Evolutionary conservation across 2,329 filamentous ascomycete species (phyloP).

Genomic region (Penicillium sp.): DNA sequence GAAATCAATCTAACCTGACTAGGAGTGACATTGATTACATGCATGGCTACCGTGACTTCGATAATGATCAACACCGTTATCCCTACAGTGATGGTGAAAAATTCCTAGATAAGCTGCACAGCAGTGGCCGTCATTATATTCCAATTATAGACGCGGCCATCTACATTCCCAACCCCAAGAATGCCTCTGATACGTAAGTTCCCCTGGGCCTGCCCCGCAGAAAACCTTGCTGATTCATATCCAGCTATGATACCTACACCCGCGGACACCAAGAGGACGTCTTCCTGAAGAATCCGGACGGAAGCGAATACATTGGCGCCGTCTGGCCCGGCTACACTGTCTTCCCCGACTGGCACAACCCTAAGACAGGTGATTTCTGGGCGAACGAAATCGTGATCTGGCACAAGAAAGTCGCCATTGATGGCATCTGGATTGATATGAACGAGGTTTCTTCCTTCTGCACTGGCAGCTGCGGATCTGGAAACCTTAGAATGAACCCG

Average conservation of each 20-base stretch:
- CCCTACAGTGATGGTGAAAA: constrained; percentile 47
- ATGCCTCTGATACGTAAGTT: constrained; percentile 61
- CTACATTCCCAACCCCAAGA: constrained; percentile 69
- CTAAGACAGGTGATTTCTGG: constrained; percentile 60
- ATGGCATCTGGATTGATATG: constrained; percentile 62
- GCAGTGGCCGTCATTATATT: constrained; percentile 56
- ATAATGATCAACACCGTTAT: constrained; percentile 54
- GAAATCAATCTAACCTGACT: background rate
- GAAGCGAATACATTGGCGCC: constrained; percentile 52
- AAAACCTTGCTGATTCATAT: constrained; percentile 30
- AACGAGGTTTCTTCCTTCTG: constrained; percentile 63
- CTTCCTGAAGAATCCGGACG: constrained; percentile 55
- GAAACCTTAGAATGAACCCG: constrained; percentile 64
- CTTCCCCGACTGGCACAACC: constrained; percentile 60
- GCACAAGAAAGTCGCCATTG: constrained; percentile 53
- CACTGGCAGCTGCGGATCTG: constrained; percentile 67
- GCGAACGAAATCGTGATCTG: constrained; percentile 51
- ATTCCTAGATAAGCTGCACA: constrained; percentile 54
- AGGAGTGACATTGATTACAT: constrained; percentile 55
- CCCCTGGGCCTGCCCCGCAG: constrained; percentile 1
- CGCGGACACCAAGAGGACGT: constrained; percentile 49
- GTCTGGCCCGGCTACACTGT: constrained; percentile 61
- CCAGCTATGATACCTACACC: constrained; percentile 52
- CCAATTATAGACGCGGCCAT: constrained; percentile 64
- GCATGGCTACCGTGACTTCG: constrained; percentile 60